Percentiles rank a stretch among this genome's conserved stretches.
These are phyloP conservation scores for Candida chilensis DNA, from an alignment of 805 yeast genomes.

Conservation along the genomic window DNA sequence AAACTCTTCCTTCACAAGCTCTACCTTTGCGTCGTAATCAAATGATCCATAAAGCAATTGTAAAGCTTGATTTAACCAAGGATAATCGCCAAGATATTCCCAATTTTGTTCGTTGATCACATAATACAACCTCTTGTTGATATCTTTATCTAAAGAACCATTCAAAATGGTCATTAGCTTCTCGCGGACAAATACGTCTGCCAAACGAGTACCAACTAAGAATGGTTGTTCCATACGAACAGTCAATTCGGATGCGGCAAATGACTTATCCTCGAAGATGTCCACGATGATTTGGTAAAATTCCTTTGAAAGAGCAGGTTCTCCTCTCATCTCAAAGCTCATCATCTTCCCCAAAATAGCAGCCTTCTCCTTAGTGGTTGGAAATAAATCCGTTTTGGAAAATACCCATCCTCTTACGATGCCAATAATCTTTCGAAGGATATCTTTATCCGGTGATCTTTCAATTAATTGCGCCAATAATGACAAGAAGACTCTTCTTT, in stretches of 20 bases:
- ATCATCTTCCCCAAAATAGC: constrained; percentile 90
- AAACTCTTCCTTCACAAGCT: constrained; percentile 37
- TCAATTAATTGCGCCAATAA: constrained; percentile 86
- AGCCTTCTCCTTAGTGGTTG: constrained; percentile 93
- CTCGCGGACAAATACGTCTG: constrained; percentile 65
- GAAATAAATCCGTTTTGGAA: constrained; percentile 73
- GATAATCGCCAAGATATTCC: constrained; percentile 89
- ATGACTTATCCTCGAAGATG: constrained; percentile 71
- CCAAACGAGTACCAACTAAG: constrained; percentile 82
- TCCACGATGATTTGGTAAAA: constrained; percentile 84
- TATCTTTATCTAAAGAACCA: constrained; percentile 67
- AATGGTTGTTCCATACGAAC: constrained; percentile 96
- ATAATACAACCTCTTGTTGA: constrained; percentile 73
- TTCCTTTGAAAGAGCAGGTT: constrained; percentile 63
- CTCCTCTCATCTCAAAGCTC: constrained; percentile 84
- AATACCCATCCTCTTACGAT: constrained; percentile 90
- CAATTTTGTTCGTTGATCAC: constrained; percentile 94
- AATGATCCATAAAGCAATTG: constrained; percentile 79
- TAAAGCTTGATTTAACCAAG: constrained; percentile 91
- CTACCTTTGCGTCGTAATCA: constrained; percentile 37
- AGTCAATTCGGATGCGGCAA: constrained; percentile 80
- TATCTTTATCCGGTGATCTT: constrained; percentile 68
- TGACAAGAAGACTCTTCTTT: constrained; percentile 80
- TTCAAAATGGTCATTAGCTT: constrained; percentile 74
- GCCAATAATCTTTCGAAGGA: constrained; percentile 64